Evolutionary conservation across 2,329 filamentous ascomycete genomes (phyloP).

Genomic region (Colletotrichum plurivorum): DNA sequence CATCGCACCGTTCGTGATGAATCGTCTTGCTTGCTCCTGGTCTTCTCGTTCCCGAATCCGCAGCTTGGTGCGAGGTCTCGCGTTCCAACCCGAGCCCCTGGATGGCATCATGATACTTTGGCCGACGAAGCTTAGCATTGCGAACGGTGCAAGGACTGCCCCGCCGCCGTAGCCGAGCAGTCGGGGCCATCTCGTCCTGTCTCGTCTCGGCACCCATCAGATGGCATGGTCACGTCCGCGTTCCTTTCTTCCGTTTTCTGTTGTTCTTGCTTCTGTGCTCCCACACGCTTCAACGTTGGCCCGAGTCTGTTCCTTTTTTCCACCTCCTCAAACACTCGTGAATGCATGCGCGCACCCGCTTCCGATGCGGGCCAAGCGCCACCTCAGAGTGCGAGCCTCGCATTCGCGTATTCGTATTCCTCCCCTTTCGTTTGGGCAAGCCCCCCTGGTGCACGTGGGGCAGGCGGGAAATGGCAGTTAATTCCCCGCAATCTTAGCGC

Average conservation of each 20-base stretch:
- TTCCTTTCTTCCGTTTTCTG: neutral
- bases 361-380: neutral
- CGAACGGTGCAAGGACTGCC: neutral
- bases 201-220: neutral
- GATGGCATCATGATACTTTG: neutral
- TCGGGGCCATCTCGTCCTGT: neutral
- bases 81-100: neutral
- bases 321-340: neutral
- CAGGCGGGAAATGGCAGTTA: neutral
- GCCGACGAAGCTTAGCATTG: neutral
- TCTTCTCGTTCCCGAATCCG: neutral
- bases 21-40: no score
- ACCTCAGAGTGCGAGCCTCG: slow-evolving; percentile 1
- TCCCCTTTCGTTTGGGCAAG: neutral
- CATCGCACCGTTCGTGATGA: no score
- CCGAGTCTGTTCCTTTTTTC: neutral
- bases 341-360: neutral
- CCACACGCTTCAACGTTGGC: neutral
- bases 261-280: neutral
- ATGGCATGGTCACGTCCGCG: neutral
- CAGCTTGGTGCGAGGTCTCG: neutral
- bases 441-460: no score
- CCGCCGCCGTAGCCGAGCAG: neutral
- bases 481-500: neutral
- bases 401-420: slow-evolving; percentile 18